Evolutionary conservation across 352 stramenopile genomes (phyloP).

Genomic region (Phytophthora kernoviae): DNA sequence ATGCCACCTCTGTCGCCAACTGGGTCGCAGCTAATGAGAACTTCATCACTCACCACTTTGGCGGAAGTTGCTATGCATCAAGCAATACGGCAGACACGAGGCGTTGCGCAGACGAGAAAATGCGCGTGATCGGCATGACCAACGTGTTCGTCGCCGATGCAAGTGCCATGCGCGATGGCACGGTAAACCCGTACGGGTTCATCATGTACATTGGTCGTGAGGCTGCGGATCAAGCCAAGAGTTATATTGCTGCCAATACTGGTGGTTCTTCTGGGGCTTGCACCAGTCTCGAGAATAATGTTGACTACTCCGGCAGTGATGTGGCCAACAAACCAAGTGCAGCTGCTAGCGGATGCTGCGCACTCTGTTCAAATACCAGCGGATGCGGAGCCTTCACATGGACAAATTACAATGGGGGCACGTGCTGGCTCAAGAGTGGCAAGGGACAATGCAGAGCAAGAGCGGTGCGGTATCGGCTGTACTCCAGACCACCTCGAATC

Average conservation of each 20-base stretch:
- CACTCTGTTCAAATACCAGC: constrained; percentile 25
- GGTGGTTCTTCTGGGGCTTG: constrained; percentile 20
- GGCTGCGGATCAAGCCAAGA: constrained; percentile 41
- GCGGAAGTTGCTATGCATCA: constrained; percentile 68
- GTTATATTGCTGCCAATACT: constrained; percentile 26
- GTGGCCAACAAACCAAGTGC: constrained; percentile 36
- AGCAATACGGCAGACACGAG: constrained; percentile 40
- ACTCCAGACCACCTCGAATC: constrained; percentile 2
- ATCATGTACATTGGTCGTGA: constrained; percentile 73
- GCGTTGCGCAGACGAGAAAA: constrained; percentile 61
- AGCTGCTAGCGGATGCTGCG: constrained; percentile 38
- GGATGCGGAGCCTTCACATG: constrained; percentile 54
- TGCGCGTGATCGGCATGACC: constrained; percentile 58
- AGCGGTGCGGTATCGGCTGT: constrained; percentile 21
- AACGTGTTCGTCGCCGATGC: constrained; percentile 70
- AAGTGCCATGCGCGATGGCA: constrained; percentile 59
- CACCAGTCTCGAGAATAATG: constrained; percentile 28
- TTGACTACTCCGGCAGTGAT: constrained; percentile 59
- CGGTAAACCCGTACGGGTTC: constrained; percentile 70
- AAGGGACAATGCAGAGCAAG: constrained; percentile 18
- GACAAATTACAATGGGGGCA: constrained; percentile 55
- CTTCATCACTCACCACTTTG: constrained; percentile 67
- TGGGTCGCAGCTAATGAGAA: constrained; percentile 46
- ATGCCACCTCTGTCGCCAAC: constrained; percentile 34
- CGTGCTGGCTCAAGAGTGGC: constrained; percentile 60